Base-by-base conservation (phyloP, 164 flowering plant species). In the Sedum album region DNA sequence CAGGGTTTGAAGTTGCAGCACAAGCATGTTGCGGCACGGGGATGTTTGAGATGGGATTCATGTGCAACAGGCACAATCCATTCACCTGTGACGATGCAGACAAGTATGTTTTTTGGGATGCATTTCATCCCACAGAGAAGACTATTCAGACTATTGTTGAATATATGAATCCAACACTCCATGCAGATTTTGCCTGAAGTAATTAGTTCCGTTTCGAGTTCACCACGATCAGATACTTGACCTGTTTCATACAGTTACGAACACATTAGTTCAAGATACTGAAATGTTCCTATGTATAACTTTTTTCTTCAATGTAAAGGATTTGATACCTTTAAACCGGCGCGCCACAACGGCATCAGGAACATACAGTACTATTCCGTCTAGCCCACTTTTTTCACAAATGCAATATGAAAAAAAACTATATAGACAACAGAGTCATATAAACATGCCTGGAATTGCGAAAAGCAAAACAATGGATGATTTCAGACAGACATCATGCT, bases 1-100 rank as follows among this genome's bases (percentile, higher is more conserved):
- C 79, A 84, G 87, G 87, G 9, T 80, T n/a, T n/a, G n/a, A n/a
- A n/a, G n/a, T n/a, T n/a, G n/a, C n/a, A n/a, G n/a, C n/a, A n/a
- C n/a, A n/a, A 36, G 85, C 82, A 21, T 84, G 87, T 31, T 84
- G 87, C 70, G 76, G 74, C 4, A 76, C 87, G 0, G 87, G 87
- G 18, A 70, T 72, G 69, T 76, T 79, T 33, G 87, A 84, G 71
- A 82, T 82, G 84, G 76, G 87, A 21, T 84, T 76, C 51, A 33
- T 76, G 10, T 84, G 87, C 73, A 71, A 70, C 48, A 33, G 66
- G 33, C 1, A 64, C 1, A 79, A 53, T 35, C 77, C 80, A 9
- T 72, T 77, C 9, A 79, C 87, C 28, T 84, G 87, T 66, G 25
- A 60, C 5, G 85, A 84, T 65, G 85, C 87, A 11, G 73, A 46